Base-by-base conservation (phyloP, 1,284 basidiomycete species). In the Ustilago xerochloae region DNA sequence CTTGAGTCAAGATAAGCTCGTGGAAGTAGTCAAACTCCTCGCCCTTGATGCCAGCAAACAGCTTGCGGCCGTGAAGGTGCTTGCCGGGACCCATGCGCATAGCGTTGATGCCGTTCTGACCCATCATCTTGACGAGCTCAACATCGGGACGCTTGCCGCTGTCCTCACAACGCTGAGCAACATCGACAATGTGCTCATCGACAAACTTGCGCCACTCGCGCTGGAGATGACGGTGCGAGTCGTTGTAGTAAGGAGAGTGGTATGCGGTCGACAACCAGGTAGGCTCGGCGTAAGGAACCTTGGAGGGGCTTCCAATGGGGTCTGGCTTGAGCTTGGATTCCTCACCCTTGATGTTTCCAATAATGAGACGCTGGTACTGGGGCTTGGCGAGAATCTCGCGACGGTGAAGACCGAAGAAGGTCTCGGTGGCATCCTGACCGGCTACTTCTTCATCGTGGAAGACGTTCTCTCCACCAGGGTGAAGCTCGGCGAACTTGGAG, bases 11-110 rank as follows among this genome's bases (percentile, higher is more conserved):
- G 57, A 83, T 91, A 52, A 91, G 72, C 85, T 93, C 92, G 81
- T 92, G 91, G 87, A 93, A 93, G 82, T 92, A 92, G 81, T 93
- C 90, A 78, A 91, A 92, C 80, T 96, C 90, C 85, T 97, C 94
- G 8, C 93, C 92, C 79, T 90, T 91, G 67, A 97, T 90, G 6
- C 92, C 95, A 64, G 89, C 89, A 88, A 94, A 91, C 15, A 97
- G 87, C 28, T 88, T 89, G 28, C 90, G 88, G 4, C 94, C 94
- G 80, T 92, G 87, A 33, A 98, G 87, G 81, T 97, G 94, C 80
- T 88, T 88, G 18, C 87, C 88, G 4, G 89, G 89, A 18, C 95
- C 95, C 84, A 97, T 80, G 24, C 80, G 69, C 65, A 70, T 81
- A 26, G 78, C 81, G 47, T 81, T 81, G 55, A 83, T 78, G 32